Evolutionary conservation across 805 yeast species (phyloP).

Genomic region (Starmerella cellae): DNA sequence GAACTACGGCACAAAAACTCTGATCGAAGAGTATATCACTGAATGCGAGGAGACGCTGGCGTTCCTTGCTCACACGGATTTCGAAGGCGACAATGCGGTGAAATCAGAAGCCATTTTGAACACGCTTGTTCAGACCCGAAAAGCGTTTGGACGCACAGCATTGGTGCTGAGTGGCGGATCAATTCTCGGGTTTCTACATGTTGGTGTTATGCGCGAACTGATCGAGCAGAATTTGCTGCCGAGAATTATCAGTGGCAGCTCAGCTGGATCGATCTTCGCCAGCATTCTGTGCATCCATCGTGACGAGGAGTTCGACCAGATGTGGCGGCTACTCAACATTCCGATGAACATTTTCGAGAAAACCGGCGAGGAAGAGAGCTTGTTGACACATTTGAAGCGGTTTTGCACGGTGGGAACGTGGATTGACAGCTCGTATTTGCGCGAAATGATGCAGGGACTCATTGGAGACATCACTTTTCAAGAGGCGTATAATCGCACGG

Average conservation of each 20-base stretch:
- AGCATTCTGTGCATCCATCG: constrained; percentile 71
- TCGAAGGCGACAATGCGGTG: constrained; percentile 37
- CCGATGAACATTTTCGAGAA: constrained; percentile 48
- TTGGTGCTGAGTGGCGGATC: constrained; percentile 93
- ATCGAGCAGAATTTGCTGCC: constrained; percentile 68
- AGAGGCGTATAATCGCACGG: constrained; percentile 89
- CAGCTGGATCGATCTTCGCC: constrained; percentile 93
- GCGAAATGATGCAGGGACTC: constrained; percentile 59
- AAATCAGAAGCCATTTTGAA: constrained; percentile 41
- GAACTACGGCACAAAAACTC: constrained; percentile 68
- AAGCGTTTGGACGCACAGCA: constrained; percentile 89
- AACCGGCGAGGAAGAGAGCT: constrained; percentile 40
- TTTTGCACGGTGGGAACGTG: constrained; percentile 79
- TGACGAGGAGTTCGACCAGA: constrained; percentile 49
- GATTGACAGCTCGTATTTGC: constrained; percentile 63
- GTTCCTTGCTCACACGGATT: constrained; percentile 21
- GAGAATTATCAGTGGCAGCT: constrained; percentile 78
- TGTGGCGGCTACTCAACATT: constrained; percentile 35
- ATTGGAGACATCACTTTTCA: constrained; percentile 84
- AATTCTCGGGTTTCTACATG: constrained; percentile 81
- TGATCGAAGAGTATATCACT: constrained; percentile 68
- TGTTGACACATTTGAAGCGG: constrained; percentile 40
- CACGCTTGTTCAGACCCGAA: constrained; percentile 73
- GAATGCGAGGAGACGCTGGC: constrained; percentile 54
- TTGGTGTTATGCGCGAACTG: constrained; percentile 77